Base-by-base conservation (phyloP, 176 grass and related monocot species). In the Alloteropsis semialata region DNA sequence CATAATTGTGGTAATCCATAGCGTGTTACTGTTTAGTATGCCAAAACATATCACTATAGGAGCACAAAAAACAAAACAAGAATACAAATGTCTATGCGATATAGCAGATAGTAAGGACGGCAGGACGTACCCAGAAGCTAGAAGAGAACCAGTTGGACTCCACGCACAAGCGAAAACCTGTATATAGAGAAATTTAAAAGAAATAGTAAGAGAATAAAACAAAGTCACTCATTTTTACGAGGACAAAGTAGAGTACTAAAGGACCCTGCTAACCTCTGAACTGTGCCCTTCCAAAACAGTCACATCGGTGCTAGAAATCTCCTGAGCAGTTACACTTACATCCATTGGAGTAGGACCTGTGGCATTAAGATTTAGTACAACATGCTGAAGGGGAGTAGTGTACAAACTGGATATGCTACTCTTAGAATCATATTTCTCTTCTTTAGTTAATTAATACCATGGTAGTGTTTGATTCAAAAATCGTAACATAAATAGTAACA, bases 91-190 rank as follows among this genome's bases (percentile, higher is more conserved):
- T 72, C 29, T 28, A 79, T 57, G 33, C 22, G 32, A 39, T 79
- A 83, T 6, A 56, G 29, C 5, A 73, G 50, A 74, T 80, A 81
- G 72, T 59, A 54, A 74, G 21, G 57, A 84, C 90, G 72, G 51
- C 45, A 74, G 21, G 57, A 84, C 90, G 21, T 69, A 97, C 91
- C 96, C 96, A 80, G 96, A 98, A 54, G 96, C 96, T 81, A 98
- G 92, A 87, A 98, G 96, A 67, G 96, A 93, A 81, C 96, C 92
- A n/a, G 92, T 73, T 80, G 96, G 96, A 81, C 96, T 98, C 96
- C 96, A 98, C 42, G 96, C 96, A 87, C 92, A 98, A 78, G 96
- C 92, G 69, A 98, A 98, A 29, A 98, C 96, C 92, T 97, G 87
- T 72, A 91, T 70, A 48, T 10, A 54, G 36, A 87, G 2, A 88